Percentiles rank a stretch among this genome's conserved stretches.
Evolutionary conservation across 2,329 filamentous ascomycete genomes (phyloP).

Genomic region (Pestalotiopsis fici): DNA sequence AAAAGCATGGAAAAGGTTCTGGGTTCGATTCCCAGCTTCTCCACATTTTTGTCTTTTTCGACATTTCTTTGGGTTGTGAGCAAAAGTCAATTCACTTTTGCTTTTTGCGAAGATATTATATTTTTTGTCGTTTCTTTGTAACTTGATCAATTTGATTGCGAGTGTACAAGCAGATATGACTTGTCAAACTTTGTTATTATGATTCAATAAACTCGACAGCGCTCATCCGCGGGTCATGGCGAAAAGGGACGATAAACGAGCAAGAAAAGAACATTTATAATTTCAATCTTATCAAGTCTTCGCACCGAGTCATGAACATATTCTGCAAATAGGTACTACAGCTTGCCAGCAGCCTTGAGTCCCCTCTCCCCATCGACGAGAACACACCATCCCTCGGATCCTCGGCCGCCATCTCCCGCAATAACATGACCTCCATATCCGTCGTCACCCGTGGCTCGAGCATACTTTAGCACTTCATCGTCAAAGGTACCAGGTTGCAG

Average conservation of each 20-base stretch:
- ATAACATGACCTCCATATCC: conserved; percentile 70
- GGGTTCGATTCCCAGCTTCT: conserved; percentile 16
- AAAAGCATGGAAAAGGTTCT: conserved; percentile 15
- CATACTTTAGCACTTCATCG: conserved; percentile 68
- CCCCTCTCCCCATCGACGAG: conserved; percentile 78
- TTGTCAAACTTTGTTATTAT: no score
- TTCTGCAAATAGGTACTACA: no score
- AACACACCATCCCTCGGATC: conserved; percentile 82
- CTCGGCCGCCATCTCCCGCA: conserved; percentile 62
- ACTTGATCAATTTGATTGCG: no score
- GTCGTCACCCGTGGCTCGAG: conserved; percentile 39
- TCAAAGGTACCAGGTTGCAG: conserved; percentile 90
- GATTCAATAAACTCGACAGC: no score
- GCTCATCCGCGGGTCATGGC: no score
- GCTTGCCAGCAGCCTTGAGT: conserved; percentile 56
- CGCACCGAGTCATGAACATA: no score
- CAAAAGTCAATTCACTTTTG: background rate
- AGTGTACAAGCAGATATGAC: no score
- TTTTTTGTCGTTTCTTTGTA: no score
- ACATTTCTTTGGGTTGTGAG: background rate
- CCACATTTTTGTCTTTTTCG: conserved; percentile 4
- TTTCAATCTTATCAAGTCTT: no score
- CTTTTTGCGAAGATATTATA: background rate
- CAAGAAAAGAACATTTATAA: no score
- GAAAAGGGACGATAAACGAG: no score